Evolutionary conservation across 805 yeast genomes (phyloP), one percentile per base, ranked within the genome.

Genomic region (Candida gorgasii): DNA sequence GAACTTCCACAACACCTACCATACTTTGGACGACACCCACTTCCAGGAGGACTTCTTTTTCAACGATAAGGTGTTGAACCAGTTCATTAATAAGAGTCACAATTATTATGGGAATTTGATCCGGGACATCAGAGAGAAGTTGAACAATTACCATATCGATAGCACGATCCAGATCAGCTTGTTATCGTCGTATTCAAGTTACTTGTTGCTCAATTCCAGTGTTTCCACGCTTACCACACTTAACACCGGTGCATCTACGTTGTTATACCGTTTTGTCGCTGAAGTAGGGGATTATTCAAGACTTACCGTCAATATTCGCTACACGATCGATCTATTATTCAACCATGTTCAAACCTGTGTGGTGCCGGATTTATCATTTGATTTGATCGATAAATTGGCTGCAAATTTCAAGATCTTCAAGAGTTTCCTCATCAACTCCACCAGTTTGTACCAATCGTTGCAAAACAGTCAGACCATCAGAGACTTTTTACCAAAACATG

Each of bases 341-440:
- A 45, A 41, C 20, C 46, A 47, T 31, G 45, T 34, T 14, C 44
- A 40, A 24, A 27, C 31, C n/a, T 26, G 46, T 59, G 16, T 44
- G 13, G 52, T 61, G 5, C 73, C 74, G 3, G 73, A 69, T 47
- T 64, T 69, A 43, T 45, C 54, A 15, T 60, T 65, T 40, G 57
- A 50, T 19, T 52, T 68, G 3, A 52, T 69, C 6, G 43, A 50
- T 18, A 63, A 58, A 17, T 33, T 70, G 19, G 51, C 47, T 26
- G 46, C 46, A 5, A 62, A 57, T 28, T 57, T 69, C 27, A 36
- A 40, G 18, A 40, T 47, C 3, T 66, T 64, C 52, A 63, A 63
- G 41, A 30, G 42, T 8, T 60, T 61, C 38, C 43, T 47, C 36
- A 48, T 39, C 33, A 58, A 43, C 40, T 46, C 45, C 8, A 44